Conservation (phyloP, 345 rosid genomes). For the Dimocarpus longan region DNA sequence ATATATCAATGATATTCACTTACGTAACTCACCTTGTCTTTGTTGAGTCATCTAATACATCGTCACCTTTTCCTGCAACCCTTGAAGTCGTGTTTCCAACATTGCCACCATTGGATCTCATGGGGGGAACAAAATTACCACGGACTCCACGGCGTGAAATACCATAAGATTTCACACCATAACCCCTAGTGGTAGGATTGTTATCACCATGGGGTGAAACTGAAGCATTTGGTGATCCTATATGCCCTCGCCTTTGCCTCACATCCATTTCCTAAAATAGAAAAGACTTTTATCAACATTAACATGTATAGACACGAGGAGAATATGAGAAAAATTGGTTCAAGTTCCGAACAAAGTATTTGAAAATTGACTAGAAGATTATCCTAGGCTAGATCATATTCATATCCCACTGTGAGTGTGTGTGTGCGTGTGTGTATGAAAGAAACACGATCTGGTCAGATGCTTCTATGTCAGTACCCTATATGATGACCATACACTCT, state of each 20-base stretch:
- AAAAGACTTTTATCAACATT: conserved; percentile 26
- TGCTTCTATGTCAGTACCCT: not conserved
- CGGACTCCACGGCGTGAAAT: conserved; percentile 69
- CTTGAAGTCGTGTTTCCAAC: conserved; percentile 70
- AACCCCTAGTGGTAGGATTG: conserved; percentile 47
- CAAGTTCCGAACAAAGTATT: conserved; percentile 10
- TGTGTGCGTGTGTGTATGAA: not conserved
- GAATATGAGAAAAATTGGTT: conserved; percentile 9
- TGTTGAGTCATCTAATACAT: conserved; percentile 79
- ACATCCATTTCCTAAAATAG: conserved; percentile 78
- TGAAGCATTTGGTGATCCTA: conserved; percentile 61
- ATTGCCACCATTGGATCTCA: conserved; percentile 68
- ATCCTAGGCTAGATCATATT: not conserved
- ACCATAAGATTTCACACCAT: conserved; percentile 65
- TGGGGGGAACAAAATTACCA: conserved; percentile 88
- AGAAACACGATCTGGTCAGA: not conserved
- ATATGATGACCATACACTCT: not conserved
- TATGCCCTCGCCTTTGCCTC: conserved; percentile 63
- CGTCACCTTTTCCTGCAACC: conserved; percentile 72
- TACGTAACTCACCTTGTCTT: conserved; percentile 65
- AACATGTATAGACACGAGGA: conserved; percentile 11
- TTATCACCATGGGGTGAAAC: conserved; percentile 64
- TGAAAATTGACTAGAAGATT: not conserved
- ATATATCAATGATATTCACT: conserved; percentile 3
- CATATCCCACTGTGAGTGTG: not conserved